Conservation (phyloP, 169 alveolate genomes). For the Eimeria acervulina region DNA sequence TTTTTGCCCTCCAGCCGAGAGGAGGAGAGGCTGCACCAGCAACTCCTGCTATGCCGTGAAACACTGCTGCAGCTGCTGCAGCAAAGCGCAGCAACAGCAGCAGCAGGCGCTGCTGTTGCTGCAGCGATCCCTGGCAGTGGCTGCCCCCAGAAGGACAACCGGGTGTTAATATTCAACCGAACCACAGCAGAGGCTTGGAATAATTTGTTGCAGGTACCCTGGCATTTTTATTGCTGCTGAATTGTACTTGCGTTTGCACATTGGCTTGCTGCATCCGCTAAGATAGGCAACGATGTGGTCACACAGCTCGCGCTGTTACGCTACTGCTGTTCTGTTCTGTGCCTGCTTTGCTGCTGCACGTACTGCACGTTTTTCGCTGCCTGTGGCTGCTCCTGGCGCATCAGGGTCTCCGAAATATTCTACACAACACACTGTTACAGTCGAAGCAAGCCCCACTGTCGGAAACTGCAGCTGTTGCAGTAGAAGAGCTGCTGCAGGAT, state of each 20-base stretch:
- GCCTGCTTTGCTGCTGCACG: not conserved
- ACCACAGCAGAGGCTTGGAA: constrained; percentile 54
- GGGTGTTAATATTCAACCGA: constrained; percentile 1
- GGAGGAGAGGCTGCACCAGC: constrained; percentile 23
- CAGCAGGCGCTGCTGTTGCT: constrained; percentile 69
- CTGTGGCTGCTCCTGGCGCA: not conserved
- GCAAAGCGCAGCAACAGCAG: constrained; percentile 16
- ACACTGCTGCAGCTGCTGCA: constrained; percentile 53
- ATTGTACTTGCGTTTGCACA: not conserved
- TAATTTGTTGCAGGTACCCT: constrained; percentile 28
- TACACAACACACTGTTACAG: not conserved
- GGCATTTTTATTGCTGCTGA: not conserved
- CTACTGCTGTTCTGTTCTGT: not conserved
- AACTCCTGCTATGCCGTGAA: constrained; percentile 48
- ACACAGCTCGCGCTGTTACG: not conserved
- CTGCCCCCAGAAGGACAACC: not conserved
- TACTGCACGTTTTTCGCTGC: not conserved
- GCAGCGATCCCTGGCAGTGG: constrained; percentile 38
- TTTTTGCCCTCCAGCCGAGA: not conserved
- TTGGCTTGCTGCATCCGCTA: not conserved
- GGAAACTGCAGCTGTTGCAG: not conserved
- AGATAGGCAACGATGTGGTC: not conserved
- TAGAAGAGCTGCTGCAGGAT: constrained; percentile 13
- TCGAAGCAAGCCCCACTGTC: not conserved
- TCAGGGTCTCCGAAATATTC: not conserved